These are phyloP conservation scores for Lactarius hatsudake DNA, from an alignment of 768 basidiomycete genomes.

Conservation along the genomic window DNA sequence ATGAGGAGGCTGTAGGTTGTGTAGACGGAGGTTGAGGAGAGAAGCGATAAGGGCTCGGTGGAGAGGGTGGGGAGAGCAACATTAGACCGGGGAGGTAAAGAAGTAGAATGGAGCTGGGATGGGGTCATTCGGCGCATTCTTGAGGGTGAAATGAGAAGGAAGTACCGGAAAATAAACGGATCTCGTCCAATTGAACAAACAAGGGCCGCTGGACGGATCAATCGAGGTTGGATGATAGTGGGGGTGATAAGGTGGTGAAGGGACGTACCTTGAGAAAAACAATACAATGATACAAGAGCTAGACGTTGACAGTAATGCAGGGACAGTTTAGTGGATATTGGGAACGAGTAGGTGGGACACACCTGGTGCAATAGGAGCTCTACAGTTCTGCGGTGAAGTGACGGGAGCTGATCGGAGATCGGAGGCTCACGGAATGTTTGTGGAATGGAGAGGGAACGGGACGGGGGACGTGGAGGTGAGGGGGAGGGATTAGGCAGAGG, in stretches of 20 bases:
- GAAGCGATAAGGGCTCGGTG: slow-evolving; percentile 17
- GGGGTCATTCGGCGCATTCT: background rate
- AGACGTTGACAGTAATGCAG: background rate
- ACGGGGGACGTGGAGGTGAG: background rate
- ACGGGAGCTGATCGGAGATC: background rate
- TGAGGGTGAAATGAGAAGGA: background rate
- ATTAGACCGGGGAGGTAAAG: slow-evolving; percentile 17
- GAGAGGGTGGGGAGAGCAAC: slow-evolving; percentile 25
- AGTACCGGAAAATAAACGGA: slow-evolving; percentile 2
- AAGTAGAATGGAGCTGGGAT: slow-evolving; percentile 1
- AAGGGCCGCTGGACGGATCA: background rate
- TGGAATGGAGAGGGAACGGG: background rate
- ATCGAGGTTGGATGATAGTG: background rate
- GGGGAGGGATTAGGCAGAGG: background rate
- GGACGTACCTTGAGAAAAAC: slow-evolving; percentile 9
- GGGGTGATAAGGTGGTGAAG: background rate
- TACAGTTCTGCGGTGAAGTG: background rate
- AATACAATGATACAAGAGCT: slow-evolving; percentile 9
- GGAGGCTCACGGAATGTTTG: background rate
- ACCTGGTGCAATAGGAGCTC: background rate
- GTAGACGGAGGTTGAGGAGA: slow-evolving; percentile 8
- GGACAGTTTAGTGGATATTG: background rate
- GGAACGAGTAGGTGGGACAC: background rate
- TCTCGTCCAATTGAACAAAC: background rate
- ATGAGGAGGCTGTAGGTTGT: slow-evolving; percentile 3